Conservation (phyloP, 2,329 filamentous ascomycete genomes). For the Orbilia brochopaga region DNA sequence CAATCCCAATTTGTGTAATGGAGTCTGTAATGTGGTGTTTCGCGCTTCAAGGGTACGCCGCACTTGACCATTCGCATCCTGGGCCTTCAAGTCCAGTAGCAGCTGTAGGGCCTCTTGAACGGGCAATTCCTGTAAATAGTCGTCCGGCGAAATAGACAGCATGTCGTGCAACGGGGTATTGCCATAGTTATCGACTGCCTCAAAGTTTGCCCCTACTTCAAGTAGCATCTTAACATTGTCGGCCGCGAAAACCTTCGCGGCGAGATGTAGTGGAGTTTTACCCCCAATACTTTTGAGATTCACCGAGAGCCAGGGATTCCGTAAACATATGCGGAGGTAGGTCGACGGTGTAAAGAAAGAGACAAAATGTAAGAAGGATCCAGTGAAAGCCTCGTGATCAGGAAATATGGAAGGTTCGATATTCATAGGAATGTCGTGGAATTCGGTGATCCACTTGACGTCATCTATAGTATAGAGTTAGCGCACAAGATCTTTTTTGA, state of each 20-base stretch:
- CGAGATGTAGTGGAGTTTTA: not conserved
- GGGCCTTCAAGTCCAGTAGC: not conserved
- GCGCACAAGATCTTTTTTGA: not conserved
- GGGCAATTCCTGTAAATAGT: not conserved
- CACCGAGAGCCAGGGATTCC: constrained; percentile 29
- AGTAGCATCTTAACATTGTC: not conserved
- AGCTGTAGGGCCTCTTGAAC: not conserved
- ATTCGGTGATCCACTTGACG: not conserved
- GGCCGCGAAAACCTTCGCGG: not conserved
- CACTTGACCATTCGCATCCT: too few species aligned
- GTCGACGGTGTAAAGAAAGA: not conserved
- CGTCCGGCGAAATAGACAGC: not conserved
- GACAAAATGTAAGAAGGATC: not conserved
- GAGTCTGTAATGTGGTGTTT: too few species aligned
- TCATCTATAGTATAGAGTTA: constrained; percentile 12
- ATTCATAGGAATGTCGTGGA: not conserved
- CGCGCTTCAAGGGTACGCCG: too few species aligned
- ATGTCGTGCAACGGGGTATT: constrained; percentile 15
- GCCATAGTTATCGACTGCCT: not conserved
- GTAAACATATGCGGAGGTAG: constrained; percentile 13
- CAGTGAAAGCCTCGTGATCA: not conserved
- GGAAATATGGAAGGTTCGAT: not conserved
- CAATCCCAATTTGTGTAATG: too few species aligned
- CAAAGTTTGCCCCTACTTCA: not conserved
- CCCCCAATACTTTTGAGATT: not conserved